These are phyloP conservation scores for Lactarius hengduanensis DNA, from an alignment of 768 basidiomycete genomes.

Conservation along the genomic window DNA sequence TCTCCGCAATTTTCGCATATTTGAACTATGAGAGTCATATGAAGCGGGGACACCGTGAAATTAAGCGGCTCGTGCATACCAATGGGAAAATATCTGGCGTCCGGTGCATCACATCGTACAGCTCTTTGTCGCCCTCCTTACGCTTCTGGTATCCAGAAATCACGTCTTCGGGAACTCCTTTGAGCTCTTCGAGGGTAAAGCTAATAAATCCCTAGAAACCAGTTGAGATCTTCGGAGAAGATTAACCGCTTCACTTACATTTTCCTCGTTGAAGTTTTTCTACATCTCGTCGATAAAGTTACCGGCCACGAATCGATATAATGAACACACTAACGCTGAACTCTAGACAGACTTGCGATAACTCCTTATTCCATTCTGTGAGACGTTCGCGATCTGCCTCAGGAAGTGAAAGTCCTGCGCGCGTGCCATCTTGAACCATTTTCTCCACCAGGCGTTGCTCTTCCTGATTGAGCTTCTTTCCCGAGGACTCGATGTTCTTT, in stretches of 20 bases:
- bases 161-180: conserved; percentile 78
- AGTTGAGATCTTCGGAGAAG: background rate
- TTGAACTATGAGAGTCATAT: conserved; percentile 54
- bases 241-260: conserved; percentile 42
- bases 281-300: conserved; percentile 31
- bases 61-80: conserved; percentile 40
- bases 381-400: conserved; percentile 58
- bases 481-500: conserved; percentile 62
- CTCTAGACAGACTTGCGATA: conserved; percentile 73
- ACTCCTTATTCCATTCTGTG: conserved; percentile 66
- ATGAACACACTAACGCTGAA: conserved; percentile 56
- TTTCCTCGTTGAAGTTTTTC: conserved; percentile 92
- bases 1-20: conserved; percentile 68
- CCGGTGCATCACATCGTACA: conserved; percentile 77
- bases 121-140: conserved; percentile 52
- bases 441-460: conserved; percentile 79
- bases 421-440: conserved; percentile 75
- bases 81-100: conserved; percentile 80
- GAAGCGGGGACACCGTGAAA: background rate
- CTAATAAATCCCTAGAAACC: conserved; percentile 51
- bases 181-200: conserved; percentile 71
- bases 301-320: background rate
- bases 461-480: conserved; percentile 57
- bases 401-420: conserved; percentile 73
- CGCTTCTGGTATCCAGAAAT: conserved; percentile 73